Evolutionary conservation across 1,139 yeast species (phyloP).

Genomic region (Protomyces macrosporus): DNA sequence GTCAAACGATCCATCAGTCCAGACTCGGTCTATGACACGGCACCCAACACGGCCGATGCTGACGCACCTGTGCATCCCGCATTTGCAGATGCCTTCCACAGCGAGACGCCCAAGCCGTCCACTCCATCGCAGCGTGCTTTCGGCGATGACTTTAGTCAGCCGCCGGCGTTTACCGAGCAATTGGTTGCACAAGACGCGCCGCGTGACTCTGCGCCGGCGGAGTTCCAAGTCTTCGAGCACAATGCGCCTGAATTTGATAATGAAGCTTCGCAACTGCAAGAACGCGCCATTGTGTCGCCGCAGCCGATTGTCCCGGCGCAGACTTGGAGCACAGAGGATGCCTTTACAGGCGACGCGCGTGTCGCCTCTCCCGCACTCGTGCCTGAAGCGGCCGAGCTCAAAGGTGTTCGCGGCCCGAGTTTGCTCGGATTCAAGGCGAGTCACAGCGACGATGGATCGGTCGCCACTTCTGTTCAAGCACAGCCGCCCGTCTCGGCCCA

Average conservation of each 20-base stretch:
- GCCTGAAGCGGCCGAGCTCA: background rate
- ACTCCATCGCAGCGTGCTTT: background rate
- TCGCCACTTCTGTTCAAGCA: conserved; percentile 14
- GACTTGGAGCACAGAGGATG: conserved; percentile 19
- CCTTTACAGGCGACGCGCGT: conserved; percentile 17
- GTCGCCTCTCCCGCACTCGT: conserved; percentile 1
- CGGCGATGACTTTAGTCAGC: background rate
- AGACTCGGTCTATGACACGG: conserved; percentile 1
- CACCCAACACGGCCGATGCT: conserved; percentile 1
- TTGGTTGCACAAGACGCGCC: background rate
- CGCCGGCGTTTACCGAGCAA: background rate
- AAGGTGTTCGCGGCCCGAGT: background rate
- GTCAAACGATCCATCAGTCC: background rate
- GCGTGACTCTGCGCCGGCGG: background rate
- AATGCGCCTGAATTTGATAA: background rate
- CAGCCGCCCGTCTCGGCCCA: conserved; percentile 12
- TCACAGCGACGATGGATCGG: conserved; percentile 18
- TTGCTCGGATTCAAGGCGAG: background rate
- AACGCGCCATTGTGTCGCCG: conserved; percentile 5
- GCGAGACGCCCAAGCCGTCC: background rate
- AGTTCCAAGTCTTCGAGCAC: background rate
- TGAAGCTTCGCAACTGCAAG: background rate
- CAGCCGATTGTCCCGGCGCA: conserved; percentile 12
- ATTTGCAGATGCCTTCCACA: background rate
- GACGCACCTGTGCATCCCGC: background rate